phyloP scores from a whole-genome alignment of 768 basidiomycete genomes.

The Mycena olivaceomarginata region DNA sequence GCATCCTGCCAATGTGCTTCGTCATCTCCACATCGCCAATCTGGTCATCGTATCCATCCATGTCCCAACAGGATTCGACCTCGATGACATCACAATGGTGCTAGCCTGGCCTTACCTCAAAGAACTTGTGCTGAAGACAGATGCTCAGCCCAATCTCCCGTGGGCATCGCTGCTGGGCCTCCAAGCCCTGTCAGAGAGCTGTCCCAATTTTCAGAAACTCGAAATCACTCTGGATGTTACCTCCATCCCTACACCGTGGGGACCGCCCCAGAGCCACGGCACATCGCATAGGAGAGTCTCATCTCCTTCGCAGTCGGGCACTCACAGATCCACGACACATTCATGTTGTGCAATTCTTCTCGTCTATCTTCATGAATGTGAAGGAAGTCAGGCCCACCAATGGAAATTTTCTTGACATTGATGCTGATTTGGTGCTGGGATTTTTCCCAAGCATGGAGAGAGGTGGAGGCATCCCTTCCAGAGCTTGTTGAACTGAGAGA shows the following conservation, averaged over 20 bases:
- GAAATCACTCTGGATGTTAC: conserved; percentile 1
- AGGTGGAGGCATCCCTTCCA: not conserved
- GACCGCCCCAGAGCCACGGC: not conserved
- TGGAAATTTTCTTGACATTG: too few relatives aligned
- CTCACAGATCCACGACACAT: not conserved
- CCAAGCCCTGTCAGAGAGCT: not conserved
- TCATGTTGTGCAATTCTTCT: too few relatives aligned
- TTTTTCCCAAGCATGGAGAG: not conserved
- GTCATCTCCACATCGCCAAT: not conserved
- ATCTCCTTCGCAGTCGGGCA: not conserved
- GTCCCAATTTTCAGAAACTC: not conserved
- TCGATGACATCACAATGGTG: conserved; percentile 10
- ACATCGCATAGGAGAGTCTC: not conserved
- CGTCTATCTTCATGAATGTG: too few relatives aligned
- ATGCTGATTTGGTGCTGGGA: not conserved
- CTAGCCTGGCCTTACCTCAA: conserved; percentile 16
- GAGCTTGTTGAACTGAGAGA: not conserved
- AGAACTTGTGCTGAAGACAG: not conserved
- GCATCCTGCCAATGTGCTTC: not conserved
- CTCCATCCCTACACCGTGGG: not conserved
- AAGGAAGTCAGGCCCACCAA: too few relatives aligned
- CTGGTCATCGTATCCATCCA: not conserved
- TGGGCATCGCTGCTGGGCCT: not conserved
- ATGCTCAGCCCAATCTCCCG: not conserved
- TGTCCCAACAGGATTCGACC: not conserved